A percentile compares a stretch with the other conserved stretches of the same genome.
These are phyloP conservation scores for Senecio squalidus DNA, from an alignment of 140 eudicot species.

Conservation along the genomic window DNA sequence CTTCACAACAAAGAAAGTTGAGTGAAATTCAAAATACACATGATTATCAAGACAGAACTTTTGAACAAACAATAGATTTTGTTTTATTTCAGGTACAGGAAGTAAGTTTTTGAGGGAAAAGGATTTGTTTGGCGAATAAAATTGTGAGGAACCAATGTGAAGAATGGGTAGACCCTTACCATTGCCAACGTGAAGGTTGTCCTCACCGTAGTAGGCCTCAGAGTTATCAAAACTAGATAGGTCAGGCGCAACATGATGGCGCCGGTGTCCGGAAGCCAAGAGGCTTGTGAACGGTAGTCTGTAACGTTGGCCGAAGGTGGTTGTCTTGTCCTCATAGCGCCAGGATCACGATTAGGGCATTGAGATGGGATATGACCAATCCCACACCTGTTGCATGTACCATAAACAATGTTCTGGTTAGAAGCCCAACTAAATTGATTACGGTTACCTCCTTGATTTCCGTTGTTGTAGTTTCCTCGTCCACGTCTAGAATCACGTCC, in stretches of 20 bases:
- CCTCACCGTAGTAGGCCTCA: neutral
- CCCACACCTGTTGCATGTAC: no score
- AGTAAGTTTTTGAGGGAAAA: neutral
- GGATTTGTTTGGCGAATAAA: neutral
- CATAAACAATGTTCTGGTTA: neutral
- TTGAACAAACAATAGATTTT: neutral
- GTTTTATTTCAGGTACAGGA: neutral
- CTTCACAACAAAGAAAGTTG: neutral
- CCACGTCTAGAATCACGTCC: neutral
- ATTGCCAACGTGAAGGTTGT: neutral
- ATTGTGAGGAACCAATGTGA: neutral
- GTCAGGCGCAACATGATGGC: neutral
- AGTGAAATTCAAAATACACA: neutral
- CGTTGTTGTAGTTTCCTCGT: neutral
- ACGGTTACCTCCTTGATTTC: neutral
- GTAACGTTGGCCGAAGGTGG: neutral
- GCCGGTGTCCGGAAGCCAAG: neutral
- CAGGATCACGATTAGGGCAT: neutral
- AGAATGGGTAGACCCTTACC: neutral
- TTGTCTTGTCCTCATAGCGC: neutral
- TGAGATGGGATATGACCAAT: neutral
- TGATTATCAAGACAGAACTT: neutral
- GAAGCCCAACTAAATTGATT: constrained; percentile 1
- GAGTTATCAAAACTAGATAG: neutral
- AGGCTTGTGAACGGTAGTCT: neutral